Percentiles rank a stretch among this genome's conserved stretches.
Evolutionary conservation across 179 eudicot species (phyloP).

Genomic region (Spinacia oleracea): DNA sequence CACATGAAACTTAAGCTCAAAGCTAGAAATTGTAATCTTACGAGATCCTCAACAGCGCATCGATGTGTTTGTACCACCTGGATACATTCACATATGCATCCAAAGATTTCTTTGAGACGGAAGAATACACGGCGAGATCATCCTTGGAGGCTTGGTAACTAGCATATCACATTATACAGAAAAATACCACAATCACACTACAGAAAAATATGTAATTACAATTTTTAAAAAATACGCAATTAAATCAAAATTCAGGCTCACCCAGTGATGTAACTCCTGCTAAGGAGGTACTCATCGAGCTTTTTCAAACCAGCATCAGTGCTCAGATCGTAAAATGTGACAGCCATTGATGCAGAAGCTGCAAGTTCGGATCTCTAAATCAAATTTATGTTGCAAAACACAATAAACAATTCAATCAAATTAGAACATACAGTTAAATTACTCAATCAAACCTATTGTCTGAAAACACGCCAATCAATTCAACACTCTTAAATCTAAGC

Average conservation of each 20-base stretch:
- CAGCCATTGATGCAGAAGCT: slow-evolving; percentile 56
- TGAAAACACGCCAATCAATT: no score
- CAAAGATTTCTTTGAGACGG: slow-evolving; percentile 64
- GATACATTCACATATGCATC: slow-evolving; percentile 65
- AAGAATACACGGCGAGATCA: slow-evolving; percentile 68
- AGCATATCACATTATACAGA: slow-evolving; percentile 12
- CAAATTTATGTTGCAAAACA: slow-evolving; percentile 4
- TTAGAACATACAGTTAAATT: no score
- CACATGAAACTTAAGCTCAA: not conserved
- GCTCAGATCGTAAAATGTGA: slow-evolving; percentile 50
- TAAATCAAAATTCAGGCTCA: slow-evolving; percentile 25
- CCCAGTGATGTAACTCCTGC: slow-evolving; percentile 94
- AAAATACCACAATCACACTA: no score
- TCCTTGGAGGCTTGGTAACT: slow-evolving; percentile 95
- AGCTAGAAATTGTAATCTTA: slow-evolving; percentile 43
- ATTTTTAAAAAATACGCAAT: not conserved
- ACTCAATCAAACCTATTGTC: no score
- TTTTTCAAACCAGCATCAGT: slow-evolving; percentile 76
- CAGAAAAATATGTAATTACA: no score
- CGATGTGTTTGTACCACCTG: slow-evolving; percentile 87
- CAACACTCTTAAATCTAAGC: no score
- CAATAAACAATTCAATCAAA: not conserved
- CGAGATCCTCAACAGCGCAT: slow-evolving; percentile 92
- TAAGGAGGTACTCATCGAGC: slow-evolving; percentile 76
- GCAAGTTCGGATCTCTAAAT: slow-evolving; percentile 8